A percentile compares a stretch with the other conserved stretches of the same genome.
phyloP scores from a whole-genome alignment of 2,329 filamentous ascomycete genomes.

The Fusarium compactum region DNA sequence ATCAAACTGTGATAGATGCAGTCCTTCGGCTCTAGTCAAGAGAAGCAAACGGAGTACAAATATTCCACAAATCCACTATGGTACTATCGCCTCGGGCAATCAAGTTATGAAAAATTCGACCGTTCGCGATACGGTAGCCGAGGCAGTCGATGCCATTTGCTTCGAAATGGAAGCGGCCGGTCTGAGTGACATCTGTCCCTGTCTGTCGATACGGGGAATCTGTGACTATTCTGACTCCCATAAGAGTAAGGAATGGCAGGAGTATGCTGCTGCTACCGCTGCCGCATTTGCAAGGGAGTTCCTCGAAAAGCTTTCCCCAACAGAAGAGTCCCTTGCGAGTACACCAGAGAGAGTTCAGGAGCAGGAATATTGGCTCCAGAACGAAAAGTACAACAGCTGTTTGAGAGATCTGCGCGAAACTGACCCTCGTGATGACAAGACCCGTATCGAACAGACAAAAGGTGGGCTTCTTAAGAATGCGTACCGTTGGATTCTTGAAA shows the following conservation, averaged over 20 bases:
- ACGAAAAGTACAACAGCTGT: slow-evolving; percentile 7
- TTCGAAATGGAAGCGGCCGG: not conserved
- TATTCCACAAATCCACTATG: not conserved
- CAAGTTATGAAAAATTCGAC: not conserved
- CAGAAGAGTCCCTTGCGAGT: rapidly evolving
- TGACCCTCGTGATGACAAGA: slow-evolving; percentile 52
- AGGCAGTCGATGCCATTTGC: not conserved
- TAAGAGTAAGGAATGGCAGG: not conserved
- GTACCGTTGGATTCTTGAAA: slow-evolving; percentile 53
- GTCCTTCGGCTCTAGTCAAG: not conserved
- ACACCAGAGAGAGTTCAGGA: rapidly evolving
- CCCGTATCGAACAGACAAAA: slow-evolving; percentile 52
- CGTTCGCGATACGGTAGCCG: rapidly evolving
- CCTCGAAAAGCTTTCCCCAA: not conserved
- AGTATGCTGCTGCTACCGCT: not conserved
- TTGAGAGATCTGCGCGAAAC: slow-evolving; percentile 47
- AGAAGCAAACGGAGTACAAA: not conserved
- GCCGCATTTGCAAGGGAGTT: not conserved
- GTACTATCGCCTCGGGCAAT: not conserved
- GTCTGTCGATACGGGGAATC: rapidly evolving
- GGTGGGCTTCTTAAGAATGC: slow-evolving; percentile 50
- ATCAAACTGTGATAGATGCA: not conserved
- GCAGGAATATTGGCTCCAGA: not conserved
- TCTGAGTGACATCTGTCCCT: not conserved
- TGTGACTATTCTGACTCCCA: not conserved